Evolutionary conservation across 805 yeast species (phyloP).

Genomic region (Ogataea methanolica): DNA sequence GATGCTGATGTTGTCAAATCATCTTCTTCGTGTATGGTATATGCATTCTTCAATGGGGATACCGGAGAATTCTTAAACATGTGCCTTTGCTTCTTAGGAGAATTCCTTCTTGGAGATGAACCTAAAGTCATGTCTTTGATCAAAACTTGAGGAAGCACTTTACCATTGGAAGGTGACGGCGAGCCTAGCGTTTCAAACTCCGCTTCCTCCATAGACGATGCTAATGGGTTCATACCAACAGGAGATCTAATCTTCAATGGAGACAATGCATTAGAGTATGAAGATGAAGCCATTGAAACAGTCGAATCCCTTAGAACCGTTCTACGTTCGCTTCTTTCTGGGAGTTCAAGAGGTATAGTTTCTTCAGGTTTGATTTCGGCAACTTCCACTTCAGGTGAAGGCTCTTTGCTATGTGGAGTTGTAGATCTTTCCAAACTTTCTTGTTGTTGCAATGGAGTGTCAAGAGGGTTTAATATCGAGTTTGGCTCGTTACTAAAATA

Average conservation of each 20-base stretch:
- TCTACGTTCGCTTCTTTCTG: slow-evolving; percentile 25
- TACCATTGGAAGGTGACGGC: slow-evolving; percentile 1
- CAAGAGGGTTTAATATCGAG: slow-evolving; percentile 18
- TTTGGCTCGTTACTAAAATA: too few species aligned
- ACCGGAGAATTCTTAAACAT: slow-evolving; percentile 7
- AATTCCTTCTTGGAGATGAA: slow-evolving; percentile 28
- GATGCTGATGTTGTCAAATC: neutral
- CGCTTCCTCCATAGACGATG: neutral
- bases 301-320: slow-evolving; percentile 10
- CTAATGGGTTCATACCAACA: neutral
- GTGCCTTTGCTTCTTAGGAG: slow-evolving; percentile 20
- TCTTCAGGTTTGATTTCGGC: slow-evolving; percentile 1
- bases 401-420: neutral
- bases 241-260: slow-evolving; percentile 6
- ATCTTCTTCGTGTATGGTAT: slow-evolving; percentile 1
- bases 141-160: slow-evolving; percentile 4
- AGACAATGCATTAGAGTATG: slow-evolving; percentile 7
- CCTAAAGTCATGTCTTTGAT: slow-evolving; percentile 20
- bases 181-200: neutral
- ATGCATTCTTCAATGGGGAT: slow-evolving; percentile 15
- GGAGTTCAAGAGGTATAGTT: slow-evolving; percentile 14
- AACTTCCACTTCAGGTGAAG: slow-evolving; percentile 3
- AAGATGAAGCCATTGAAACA: slow-evolving; percentile 10
- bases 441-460: slow-evolving; percentile 21
- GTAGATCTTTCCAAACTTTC: slow-evolving; percentile 10